Conservation (phyloP, 2,329 filamentous ascomycete species). For the Calonectria fujianensis region DNA sequence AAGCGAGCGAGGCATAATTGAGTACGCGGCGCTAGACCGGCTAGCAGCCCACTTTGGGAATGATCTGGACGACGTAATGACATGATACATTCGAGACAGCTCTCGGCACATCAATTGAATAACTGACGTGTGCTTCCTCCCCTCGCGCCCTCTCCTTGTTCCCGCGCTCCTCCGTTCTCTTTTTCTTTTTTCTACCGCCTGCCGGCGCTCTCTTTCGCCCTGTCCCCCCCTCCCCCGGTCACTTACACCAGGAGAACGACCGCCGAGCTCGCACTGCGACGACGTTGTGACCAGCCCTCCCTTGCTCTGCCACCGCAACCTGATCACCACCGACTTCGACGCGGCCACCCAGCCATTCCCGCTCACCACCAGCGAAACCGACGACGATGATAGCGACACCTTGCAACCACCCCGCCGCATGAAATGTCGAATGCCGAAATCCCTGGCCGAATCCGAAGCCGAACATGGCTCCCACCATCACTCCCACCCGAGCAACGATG, state of each 20-base stretch:
- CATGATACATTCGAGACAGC: constrained; percentile 39
- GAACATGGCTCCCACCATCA: constrained; percentile 37
- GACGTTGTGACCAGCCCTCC: constrained; percentile 9
- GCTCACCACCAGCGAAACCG: constrained; percentile 1
- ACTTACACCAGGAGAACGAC: neutral
- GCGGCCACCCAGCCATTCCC: neutral
- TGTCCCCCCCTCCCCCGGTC: neutral
- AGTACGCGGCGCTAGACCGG: constrained; percentile 36
- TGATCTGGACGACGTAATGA: constrained; percentile 47
- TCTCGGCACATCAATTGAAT: constrained; percentile 30
- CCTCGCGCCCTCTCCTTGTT: constrained; percentile 5
- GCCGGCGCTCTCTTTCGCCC: neutral
- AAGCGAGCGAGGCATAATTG: constrained; percentile 25
- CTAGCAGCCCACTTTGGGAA: constrained; percentile 40
- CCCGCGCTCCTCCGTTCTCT: constrained; percentile 17
- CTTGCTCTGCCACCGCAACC: neutral
- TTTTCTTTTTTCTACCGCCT: neutral
- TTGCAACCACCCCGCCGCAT: constrained; percentile 44
- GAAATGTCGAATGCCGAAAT: constrained; percentile 49
- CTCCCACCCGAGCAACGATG: constrained; percentile 36
- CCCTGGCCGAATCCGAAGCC: constrained; percentile 23
- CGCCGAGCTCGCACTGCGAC: neutral
- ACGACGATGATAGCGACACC: constrained; percentile 37
- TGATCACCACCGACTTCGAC: neutral
- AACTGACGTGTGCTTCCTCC: constrained; percentile 17